Base-by-base conservation (phyloP, 2,329 filamentous ascomycete species). In the Curvularia sp. region DNA sequence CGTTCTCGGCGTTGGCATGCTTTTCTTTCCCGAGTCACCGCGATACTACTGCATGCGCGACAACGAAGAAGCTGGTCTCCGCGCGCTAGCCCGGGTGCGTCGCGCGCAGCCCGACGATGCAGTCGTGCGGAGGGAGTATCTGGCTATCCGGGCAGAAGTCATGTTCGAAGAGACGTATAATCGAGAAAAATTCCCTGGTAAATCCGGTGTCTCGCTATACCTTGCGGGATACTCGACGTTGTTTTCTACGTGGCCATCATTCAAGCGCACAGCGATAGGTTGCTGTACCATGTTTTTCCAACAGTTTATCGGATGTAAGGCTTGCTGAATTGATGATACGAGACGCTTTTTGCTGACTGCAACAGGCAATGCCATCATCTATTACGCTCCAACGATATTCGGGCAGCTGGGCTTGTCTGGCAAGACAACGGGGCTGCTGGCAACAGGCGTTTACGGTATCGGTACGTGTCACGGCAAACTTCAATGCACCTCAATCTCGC, bases 391-490 rank as follows among this genome's bases (percentile, higher is more conserved):
- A 5, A 53, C 89, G 48, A 95, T 96, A 85, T 90, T 96, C 80
- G 79, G 88, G 76, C 87, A 88, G 32, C 87, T 90, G n/a, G 89
- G 89, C 1, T 57, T 67, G 4, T 59, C 60, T n/a, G 61, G 60
- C 9, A 71, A 66, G 36, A 79, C 92, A 83, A 91, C 95, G 63
- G 86, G 93, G 92, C 75, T 89, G 86, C 80, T 90, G 87, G 92
- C 75, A 88, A 92, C 52, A 87, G 91, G 67, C 90, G 92, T 83
- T 0, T 78, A 77, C 21, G 75, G 78, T 12, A 78, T 80, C 28
- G 52, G 52, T 49, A 55, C 4, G 70, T 77, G 59, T 5, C 5
- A 23, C 15, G n/a, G n/a, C n/a, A n/a, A n/a, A n/a, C n/a, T n/a
- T n/a, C n/a, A n/a, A n/a, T n/a, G n/a, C n/a, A 39, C 19, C 13